Evolutionary conservation across 177 flowering plant species (phyloP).

Genomic region (Tripterygium wilfordii): DNA sequence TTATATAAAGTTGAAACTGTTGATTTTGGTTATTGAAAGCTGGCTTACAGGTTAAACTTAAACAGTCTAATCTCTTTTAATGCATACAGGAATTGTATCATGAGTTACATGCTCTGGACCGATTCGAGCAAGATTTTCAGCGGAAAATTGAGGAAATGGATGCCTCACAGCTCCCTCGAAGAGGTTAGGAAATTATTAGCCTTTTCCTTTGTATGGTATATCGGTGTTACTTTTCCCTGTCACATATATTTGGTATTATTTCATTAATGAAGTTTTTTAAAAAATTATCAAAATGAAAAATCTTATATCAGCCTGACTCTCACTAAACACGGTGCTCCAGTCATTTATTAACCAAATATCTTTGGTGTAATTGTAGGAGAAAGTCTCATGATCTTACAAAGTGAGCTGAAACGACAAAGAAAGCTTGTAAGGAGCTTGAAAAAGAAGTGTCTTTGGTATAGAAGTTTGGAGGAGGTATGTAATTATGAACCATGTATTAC

Average conservation of each 20-base stretch:
- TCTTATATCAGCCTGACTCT: neutral
- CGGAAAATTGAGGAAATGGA: conserved; percentile 70
- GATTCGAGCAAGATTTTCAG: conserved; percentile 76
- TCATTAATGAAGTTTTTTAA: no score
- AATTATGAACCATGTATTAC: neutral
- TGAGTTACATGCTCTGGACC: conserved; percentile 71
- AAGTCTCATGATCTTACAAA: conserved; percentile 47
- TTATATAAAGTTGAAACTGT: no score
- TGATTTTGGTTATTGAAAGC: no score
- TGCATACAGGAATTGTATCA: conserved; percentile 86
- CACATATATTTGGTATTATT: no score
- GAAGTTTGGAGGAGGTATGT: conserved; percentile 73
- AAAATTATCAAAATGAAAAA: no score
- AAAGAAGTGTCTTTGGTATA: conserved; percentile 70
- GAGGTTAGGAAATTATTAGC: conserved; percentile 19
- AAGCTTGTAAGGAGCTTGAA: conserved; percentile 74
- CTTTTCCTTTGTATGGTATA: no score
- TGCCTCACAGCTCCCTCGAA: conserved; percentile 29
- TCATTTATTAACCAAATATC: conserved; percentile 3
- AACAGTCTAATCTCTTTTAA: conserved; percentile 4
- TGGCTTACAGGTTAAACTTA: neutral
- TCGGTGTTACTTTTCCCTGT: no score
- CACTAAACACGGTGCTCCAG: neutral
- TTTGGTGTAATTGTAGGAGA: conserved; percentile 51
- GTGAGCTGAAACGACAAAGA: conserved; percentile 73